Percentiles rank a stretch among this genome's conserved stretches.
These are phyloP conservation scores for Sporopachydermia quercuum DNA, from an alignment of 805 yeast species.

Conservation along the genomic window DNA sequence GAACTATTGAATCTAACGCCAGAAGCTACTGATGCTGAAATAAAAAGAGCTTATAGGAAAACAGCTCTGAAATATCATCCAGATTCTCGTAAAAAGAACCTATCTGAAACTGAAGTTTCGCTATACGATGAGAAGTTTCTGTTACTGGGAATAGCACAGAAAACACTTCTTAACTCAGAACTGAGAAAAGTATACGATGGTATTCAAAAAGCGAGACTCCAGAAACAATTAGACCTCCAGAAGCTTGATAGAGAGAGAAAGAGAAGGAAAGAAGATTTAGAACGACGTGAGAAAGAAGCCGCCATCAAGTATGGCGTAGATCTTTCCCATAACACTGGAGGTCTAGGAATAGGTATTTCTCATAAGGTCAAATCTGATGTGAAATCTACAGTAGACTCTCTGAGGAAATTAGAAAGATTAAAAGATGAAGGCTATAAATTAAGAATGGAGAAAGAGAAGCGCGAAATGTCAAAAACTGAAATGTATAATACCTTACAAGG, in stretches of 20 bases:
- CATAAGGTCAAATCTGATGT: too few relatives aligned
- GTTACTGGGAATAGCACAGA: slow-evolving; percentile 14
- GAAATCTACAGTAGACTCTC: too few relatives aligned
- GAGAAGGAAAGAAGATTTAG: not conserved
- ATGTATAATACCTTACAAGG: too few relatives aligned
- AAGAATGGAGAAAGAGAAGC: too few relatives aligned
- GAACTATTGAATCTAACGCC: slow-evolving; percentile 28
- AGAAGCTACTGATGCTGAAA: slow-evolving; percentile 41
- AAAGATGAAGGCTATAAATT: too few relatives aligned
- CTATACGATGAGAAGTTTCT: slow-evolving; percentile 17
- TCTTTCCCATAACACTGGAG: too few relatives aligned
- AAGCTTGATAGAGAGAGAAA: not conserved
- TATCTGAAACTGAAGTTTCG: slow-evolving; percentile 8
- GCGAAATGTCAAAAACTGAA: too few relatives aligned
- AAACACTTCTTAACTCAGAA: slow-evolving; percentile 12
- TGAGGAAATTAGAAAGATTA: too few relatives aligned
- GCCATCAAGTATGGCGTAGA: too few relatives aligned
- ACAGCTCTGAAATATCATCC: slow-evolving; percentile 60
- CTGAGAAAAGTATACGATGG: slow-evolving; percentile 12
- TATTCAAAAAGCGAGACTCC: not conserved
- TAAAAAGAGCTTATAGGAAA: slow-evolving; percentile 70
- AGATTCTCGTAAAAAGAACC: slow-evolving; percentile 28
- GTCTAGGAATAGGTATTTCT: too few relatives aligned
- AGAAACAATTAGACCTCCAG: not conserved
- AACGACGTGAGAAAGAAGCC: slow-evolving; percentile 3